phyloP scores from a whole-genome alignment of 2,329 filamentous ascomycete species.

The Zymoseptoria tritici region DNA sequence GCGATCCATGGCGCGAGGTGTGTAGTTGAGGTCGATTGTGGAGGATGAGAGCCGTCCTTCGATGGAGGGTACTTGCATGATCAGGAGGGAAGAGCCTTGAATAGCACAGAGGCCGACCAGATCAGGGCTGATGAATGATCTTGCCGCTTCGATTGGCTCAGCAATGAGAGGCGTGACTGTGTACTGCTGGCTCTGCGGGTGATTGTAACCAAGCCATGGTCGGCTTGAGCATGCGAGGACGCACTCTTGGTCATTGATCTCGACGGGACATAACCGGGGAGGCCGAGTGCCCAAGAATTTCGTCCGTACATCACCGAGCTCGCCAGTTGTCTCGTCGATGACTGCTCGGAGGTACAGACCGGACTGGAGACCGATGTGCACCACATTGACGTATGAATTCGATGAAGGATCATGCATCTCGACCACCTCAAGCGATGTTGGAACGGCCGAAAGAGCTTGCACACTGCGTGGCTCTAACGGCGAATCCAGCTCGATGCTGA shows the following conservation, averaged over 20 bases:
- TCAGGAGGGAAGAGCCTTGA: constrained; percentile 35
- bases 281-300: constrained; percentile 89
- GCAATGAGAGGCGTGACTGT: constrained; percentile 75
- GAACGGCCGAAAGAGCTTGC: constrained; percentile 83
- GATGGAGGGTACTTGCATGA: constrained; percentile 58
- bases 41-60: constrained; percentile 20
- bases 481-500: constrained; percentile 50
- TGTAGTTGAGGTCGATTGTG: constrained; percentile 69
- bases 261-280: constrained; percentile 85
- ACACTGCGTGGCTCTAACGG: constrained; percentile 91
- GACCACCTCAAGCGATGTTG: constrained; percentile 84
- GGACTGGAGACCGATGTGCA: constrained; percentile 92
- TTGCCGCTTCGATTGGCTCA: constrained; percentile 80
- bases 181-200: constrained; percentile 78
- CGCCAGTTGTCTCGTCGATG: constrained; percentile 89
- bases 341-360: constrained; percentile 94
- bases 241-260: constrained; percentile 69
- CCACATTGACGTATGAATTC: constrained; percentile 78
- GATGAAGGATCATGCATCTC: constrained; percentile 91
- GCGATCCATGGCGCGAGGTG: constrained; percentile 76
- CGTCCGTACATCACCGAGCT: constrained; percentile 87
- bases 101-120: constrained; percentile 31
- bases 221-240: constrained; percentile 82
- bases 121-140: constrained; percentile 94
- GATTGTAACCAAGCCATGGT: constrained; percentile 93